Evolutionary conservation across 2,329 filamentous ascomycete genomes (phyloP).

Genomic region (Podosphaera fusca): DNA sequence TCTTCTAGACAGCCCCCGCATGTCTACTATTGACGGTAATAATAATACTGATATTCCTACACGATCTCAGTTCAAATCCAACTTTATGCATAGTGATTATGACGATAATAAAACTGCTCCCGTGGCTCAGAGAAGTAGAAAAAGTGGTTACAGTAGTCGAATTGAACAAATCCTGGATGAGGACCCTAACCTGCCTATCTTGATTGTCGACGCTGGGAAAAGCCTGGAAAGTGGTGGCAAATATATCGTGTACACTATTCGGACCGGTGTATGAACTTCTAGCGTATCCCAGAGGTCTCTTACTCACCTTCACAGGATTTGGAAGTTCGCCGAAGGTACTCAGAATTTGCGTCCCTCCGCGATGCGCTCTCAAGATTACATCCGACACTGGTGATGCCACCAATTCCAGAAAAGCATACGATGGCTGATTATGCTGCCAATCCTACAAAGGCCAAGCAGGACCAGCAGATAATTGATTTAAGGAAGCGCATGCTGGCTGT

Average conservation of each 20-base stretch:
- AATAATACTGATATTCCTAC: conserved; percentile 18
- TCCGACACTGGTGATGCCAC: conserved; percentile 83
- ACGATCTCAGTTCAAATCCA: conserved; percentile 9
- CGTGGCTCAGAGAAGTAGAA: conserved; percentile 33
- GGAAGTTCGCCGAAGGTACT: conserved; percentile 85
- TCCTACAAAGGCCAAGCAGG: conserved; percentile 92
- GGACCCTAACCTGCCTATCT: conserved; percentile 67
- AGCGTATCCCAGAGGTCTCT: background rate
- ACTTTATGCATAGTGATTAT: conserved; percentile 22
- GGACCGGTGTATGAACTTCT: conserved; percentile 47
- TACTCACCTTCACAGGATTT: conserved; percentile 40
- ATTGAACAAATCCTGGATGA: conserved; percentile 97
- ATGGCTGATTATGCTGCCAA: conserved; percentile 98
- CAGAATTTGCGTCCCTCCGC: conserved; percentile 80
- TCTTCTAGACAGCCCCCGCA: conserved; percentile 23
- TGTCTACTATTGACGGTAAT: conserved; percentile 42
- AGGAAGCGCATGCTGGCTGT: conserved; percentile 93
- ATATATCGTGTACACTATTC: conserved; percentile 93
- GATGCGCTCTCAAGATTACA: conserved; percentile 78
- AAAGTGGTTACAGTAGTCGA: conserved; percentile 77
- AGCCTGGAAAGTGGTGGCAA: conserved; percentile 75
- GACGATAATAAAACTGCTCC: conserved; percentile 24
- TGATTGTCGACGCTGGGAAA: conserved; percentile 91
- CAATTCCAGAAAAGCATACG: conserved; percentile 95
- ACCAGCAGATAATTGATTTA: conserved; percentile 87